Evolutionary conservation across 139 green algal genomes (phyloP).

Genomic region (Chlorella sp.): DNA sequence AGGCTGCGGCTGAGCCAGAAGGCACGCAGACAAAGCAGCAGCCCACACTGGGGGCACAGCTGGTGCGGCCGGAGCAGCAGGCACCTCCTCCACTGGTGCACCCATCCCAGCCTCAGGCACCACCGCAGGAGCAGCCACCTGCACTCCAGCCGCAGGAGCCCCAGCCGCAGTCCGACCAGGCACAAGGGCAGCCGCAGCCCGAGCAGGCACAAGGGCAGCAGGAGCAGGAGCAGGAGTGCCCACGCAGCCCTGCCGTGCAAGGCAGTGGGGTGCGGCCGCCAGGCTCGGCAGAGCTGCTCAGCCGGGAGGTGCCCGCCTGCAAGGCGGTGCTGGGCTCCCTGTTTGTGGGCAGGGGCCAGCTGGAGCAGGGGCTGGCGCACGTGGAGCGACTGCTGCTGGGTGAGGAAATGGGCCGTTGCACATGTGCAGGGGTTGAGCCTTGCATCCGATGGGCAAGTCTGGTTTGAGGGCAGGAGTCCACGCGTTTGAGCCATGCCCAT

Average conservation of each 20-base stretch:
- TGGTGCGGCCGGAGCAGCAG: no score
- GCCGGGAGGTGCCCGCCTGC: not conserved
- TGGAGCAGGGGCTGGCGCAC: not conserved
- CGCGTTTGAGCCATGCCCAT: not conserved
- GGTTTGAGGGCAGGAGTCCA: no score
- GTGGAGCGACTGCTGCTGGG: constrained; percentile 10
- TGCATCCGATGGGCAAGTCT: not conserved
- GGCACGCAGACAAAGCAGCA: no score
- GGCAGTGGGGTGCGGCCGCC: not conserved
- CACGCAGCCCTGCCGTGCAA: not conserved
- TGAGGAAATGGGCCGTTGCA: not conserved
- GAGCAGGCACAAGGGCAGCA: not conserved
- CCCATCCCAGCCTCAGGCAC: not conserved
- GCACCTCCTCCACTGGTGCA: no score
- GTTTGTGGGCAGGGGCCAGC: not conserved
- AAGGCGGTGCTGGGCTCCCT: not conserved
- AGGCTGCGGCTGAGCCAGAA: no score
- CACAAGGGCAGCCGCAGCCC: not conserved
- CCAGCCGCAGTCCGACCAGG: not conserved
- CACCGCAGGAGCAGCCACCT: not conserved
- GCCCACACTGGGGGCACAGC: no score
- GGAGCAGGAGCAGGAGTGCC: not conserved
- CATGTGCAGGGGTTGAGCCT: no score
- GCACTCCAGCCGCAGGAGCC: not conserved
- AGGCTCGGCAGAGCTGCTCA: not conserved